Evolutionary conservation across 1,284 basidiomycete genomes (phyloP), one percentile per base, ranked within the genome.

Genomic region (Erythrobasidium hasegawianum): DNA sequence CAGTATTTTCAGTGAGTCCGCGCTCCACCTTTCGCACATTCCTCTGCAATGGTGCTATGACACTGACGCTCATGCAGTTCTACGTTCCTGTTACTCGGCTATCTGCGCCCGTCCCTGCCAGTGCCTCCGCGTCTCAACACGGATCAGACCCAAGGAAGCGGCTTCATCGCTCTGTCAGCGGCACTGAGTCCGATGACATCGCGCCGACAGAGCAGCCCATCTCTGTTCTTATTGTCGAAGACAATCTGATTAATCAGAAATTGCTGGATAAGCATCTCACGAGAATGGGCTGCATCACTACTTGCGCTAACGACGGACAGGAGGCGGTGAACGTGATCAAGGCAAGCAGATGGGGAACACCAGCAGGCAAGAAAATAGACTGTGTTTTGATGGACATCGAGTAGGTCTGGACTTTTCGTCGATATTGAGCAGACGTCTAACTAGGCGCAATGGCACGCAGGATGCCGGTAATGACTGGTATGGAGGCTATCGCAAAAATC

Each of bases 171-270:
- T n/a, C n/a, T n/a, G n/a, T n/a, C n/a, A n/a, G n/a, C n/a, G n/a
- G n/a, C n/a, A n/a, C n/a, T n/a, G n/a, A n/a, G n/a, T n/a, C n/a
- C n/a, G n/a, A n/a, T n/a, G n/a, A n/a, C n/a, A n/a, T n/a, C n/a
- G n/a, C n/a, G n/a, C n/a, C n/a, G n/a, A n/a, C n/a, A n/a, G n/a
- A n/a, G n/a, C n/a, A n/a, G n/a, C n/a, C n/a, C 10, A 69, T 70
- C n/a, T 60, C 43, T 2, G 45, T 73, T 16, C 53, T 71, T 1
- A 24, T 71, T 8, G 65, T 62, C 1, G 72, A 73, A 47, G 72
- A 73, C 53, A 73, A 73, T 50, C 56, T 62, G 1, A 69, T 73
- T 50, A 72, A 70, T 33, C 72, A 73, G 45, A 57, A 45, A 5
- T 49, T 73, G 11, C 55, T 72, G 1, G 39, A 54, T n/a, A 70